Evolutionary conservation across 208 protist genomes (phyloP).

Genomic region (Crithidia brevicula): DNA sequence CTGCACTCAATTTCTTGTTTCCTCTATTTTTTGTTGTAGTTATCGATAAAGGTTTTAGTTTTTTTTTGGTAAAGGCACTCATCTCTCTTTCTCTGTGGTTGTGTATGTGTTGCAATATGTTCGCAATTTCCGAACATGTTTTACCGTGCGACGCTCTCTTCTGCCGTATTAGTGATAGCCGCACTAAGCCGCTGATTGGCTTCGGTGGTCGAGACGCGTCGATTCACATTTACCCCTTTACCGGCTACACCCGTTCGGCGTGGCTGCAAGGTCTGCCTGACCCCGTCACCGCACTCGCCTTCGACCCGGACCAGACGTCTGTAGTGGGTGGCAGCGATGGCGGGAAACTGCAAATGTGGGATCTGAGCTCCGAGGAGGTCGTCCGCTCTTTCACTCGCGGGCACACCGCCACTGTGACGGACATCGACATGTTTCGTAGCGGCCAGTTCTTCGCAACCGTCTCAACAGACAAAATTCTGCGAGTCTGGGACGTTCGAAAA

Average conservation of each 20-base stretch:
- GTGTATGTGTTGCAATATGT: conserved; percentile 32
- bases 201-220: conserved; percentile 67
- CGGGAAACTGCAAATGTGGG: conserved; percentile 71
- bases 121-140: conserved; percentile 38
- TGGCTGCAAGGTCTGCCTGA: conserved; percentile 58
- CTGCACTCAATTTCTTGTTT: background rate
- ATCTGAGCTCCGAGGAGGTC: conserved; percentile 61
- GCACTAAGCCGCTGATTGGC: conserved; percentile 64
- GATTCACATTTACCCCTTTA: conserved; percentile 73
- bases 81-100: background rate
- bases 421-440: conserved; percentile 58
- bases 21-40: background rate
- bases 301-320: conserved; percentile 58
- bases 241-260: conserved; percentile 47
- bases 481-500: conserved; percentile 89
- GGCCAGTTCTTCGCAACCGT: conserved; percentile 74
- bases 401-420: conserved; percentile 73
- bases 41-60: background rate
- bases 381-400: conserved; percentile 63
- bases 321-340: conserved; percentile 67
- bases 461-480: conserved; percentile 75
- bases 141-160: conserved; percentile 70
- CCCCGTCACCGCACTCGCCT: conserved; percentile 66
- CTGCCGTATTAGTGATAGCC: conserved; percentile 57
- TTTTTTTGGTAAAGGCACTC: background rate